Conservation (phyloP, 345 rosid genomes). For the Theobroma cacao region DNA sequence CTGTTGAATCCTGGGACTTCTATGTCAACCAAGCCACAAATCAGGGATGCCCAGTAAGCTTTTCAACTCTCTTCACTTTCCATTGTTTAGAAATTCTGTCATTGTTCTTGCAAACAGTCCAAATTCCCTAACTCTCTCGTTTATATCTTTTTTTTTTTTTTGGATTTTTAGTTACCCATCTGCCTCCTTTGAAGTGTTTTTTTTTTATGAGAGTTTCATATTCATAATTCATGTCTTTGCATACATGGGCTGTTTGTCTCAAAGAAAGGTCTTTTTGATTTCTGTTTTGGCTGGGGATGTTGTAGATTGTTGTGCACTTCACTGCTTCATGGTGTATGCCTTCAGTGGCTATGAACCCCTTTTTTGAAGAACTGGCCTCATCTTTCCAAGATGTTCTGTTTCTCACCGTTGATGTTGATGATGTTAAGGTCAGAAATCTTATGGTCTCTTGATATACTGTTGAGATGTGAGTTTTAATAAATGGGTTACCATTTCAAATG, state of each 20-base stretch:
- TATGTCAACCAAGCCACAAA: conserved; percentile 56
- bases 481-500: background rate
- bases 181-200: background rate
- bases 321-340: conserved; percentile 93
- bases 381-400: conserved; percentile 61
- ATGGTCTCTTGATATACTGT: background rate
- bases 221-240: background rate
- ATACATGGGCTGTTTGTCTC: background rate
- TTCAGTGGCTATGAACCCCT: conserved; percentile 83
- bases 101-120: background rate
- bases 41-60: conserved; percentile 66
- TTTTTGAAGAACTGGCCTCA: conserved; percentile 67
- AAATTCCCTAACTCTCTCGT: background rate
- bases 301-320: conserved; percentile 80
- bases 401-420: conserved; percentile 88
- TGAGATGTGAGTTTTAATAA: background rate
- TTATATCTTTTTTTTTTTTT: background rate
- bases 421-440: conserved; percentile 55
- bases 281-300: conserved; percentile 9
- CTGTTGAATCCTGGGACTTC: conserved; percentile 66
- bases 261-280: background rate
- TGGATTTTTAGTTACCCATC: background rate
- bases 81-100: background rate
- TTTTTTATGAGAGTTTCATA: background rate
- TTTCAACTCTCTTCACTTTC: background rate